phyloP scores from a whole-genome alignment of 2,329 filamentous ascomycete species.

The Biscogniauxia mediterranea region DNA sequence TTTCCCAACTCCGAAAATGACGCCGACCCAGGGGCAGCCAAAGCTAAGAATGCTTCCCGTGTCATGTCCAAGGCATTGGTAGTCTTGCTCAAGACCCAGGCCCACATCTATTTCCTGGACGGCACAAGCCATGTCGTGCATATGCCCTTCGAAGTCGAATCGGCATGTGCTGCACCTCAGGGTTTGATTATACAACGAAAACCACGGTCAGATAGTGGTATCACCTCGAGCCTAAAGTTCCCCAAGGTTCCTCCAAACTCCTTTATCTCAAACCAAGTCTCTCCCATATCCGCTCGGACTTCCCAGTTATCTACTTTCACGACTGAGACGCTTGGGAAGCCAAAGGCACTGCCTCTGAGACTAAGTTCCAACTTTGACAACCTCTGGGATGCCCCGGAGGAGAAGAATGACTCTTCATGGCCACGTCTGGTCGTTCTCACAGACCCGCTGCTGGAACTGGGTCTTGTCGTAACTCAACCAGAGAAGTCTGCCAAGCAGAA shows the following conservation, averaged over 20 bases:
- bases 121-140: conserved; percentile 88
- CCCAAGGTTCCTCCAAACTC: conserved; percentile 74
- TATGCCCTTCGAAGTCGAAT: conserved; percentile 91
- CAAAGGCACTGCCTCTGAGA: conserved; percentile 52
- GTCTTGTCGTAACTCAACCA: conserved; percentile 68
- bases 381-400: conserved; percentile 54
- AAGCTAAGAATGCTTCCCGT: conserved; percentile 9
- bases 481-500: conserved; percentile 39
- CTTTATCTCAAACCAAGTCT: conserved; percentile 70
- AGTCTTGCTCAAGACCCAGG: conserved; percentile 88
- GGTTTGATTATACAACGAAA: conserved; percentile 88
- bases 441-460: conserved; percentile 82
- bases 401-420: conserved; percentile 58
- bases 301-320: conserved; percentile 54
- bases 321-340: conserved; percentile 54
- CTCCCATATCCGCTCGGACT: conserved; percentile 47
- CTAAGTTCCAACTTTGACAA: conserved; percentile 55
- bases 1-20: conserved; percentile 61
- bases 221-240: conserved; percentile 54
- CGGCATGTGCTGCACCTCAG: conserved; percentile 75
- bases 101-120: conserved; percentile 87
- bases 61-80: conserved; percentile 69
- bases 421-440: conserved; percentile 80
- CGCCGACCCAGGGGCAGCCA: conserved; percentile 18
- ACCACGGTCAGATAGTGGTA: conserved; percentile 50